A percentile compares a stretch with the other conserved stretches of the same genome.
Conservation (phyloP, 345 rosid species). For the Corchorus capsularis region DNA sequence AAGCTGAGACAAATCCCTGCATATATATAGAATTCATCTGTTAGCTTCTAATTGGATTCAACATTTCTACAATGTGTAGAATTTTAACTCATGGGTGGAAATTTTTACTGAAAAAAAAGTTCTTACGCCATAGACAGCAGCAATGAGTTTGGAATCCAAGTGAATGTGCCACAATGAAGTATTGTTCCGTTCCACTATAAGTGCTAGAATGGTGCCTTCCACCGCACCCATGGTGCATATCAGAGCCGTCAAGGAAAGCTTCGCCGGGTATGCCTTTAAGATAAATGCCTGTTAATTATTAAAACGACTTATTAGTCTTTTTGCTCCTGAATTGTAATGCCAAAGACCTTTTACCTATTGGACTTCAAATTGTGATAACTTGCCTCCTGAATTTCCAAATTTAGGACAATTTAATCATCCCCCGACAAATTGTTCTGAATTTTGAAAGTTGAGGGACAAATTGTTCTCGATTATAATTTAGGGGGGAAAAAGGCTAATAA, state of each 20-base stretch:
- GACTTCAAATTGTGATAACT: no score
- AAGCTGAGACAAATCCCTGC: constrained; percentile 69
- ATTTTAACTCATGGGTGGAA: not conserved
- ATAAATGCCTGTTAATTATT: constrained; percentile 48
- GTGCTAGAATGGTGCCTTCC: constrained; percentile 50
- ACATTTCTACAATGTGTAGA: no score
- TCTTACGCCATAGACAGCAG: constrained; percentile 35
- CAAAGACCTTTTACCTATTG: no score
- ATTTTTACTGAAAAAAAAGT: not conserved
- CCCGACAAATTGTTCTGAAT: no score
- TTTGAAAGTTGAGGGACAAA: no score
- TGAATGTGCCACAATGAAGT: constrained; percentile 52
- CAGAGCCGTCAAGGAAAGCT: constrained; percentile 64
- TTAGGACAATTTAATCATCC: no score
- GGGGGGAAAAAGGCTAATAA: no score
- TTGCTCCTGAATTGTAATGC: no score
- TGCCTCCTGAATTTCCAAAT: no score
- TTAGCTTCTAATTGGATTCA: not conserved
- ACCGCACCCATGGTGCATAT: constrained; percentile 61
- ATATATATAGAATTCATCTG: not conserved
- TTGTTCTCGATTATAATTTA: no score
- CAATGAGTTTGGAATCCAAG: constrained; percentile 43
- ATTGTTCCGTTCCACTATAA: constrained; percentile 50
- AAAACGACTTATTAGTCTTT: no score
- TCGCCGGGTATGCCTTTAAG: constrained; percentile 58